Conservation (phyloP, 345 rosid genomes). For the Heritiera fomes region DNA sequence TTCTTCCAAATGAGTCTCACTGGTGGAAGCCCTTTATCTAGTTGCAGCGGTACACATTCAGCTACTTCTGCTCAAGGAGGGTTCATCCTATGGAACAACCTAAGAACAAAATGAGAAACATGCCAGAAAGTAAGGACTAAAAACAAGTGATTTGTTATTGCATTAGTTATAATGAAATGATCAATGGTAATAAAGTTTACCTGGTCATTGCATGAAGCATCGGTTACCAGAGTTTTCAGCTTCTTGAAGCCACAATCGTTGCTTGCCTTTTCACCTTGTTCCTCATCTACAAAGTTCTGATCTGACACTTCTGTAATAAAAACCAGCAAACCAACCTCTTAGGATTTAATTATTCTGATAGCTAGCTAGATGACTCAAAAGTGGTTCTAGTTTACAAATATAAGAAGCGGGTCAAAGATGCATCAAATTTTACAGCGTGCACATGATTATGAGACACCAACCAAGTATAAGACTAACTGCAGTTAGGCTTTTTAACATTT, state of each 20-base stretch:
- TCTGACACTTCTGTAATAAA: conserved; percentile 69
- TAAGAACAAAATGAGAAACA: neutral
- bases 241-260: conserved; percentile 37
- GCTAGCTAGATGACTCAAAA: neutral
- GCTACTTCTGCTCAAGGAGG: neutral
- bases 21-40: neutral
- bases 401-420: neutral
- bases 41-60: neutral
- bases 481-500: neutral
- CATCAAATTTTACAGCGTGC: neutral
- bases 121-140: neutral
- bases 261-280: conserved; percentile 34
- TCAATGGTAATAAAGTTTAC: conserved; percentile 17
- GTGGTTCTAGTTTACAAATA: neutral
- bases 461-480: neutral
- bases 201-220: conserved; percentile 42
- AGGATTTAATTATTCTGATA: neutral
- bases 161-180: neutral
- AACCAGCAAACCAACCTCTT: neutral
- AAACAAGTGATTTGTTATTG: neutral
- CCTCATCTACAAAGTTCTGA: conserved; percentile 76
- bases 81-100: conserved; percentile 15
- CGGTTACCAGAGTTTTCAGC: conserved; percentile 31
- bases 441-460: neutral
- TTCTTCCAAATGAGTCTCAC: neutral